A percentile compares a stretch with the other conserved stretches of the same genome.
Conservation (phyloP, 2,329 filamentous ascomycete genomes). For the Bertia moriformis region DNA sequence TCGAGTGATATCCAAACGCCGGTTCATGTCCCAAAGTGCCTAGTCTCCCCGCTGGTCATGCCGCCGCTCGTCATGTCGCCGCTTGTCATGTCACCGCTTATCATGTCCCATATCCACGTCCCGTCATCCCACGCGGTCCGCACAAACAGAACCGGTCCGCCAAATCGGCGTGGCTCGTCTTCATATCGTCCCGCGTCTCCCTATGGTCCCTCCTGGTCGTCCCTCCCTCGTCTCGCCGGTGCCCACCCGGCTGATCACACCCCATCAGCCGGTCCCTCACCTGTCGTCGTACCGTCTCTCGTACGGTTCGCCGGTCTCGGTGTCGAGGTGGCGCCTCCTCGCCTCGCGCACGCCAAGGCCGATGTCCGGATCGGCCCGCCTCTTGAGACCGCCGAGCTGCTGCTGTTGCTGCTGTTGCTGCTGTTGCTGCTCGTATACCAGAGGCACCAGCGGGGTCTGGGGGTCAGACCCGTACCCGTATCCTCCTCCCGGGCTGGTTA, state of each 20-base stretch:
- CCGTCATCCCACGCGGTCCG: slow-evolving; percentile 5
- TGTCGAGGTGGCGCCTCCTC: not conserved
- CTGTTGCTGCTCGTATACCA: not conserved
- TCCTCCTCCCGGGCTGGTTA: not conserved
- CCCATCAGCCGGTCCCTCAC: not conserved
- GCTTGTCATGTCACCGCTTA: slow-evolving; percentile 1
- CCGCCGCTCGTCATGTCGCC: no score
- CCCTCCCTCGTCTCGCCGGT: not conserved
- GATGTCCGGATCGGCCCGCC: not conserved
- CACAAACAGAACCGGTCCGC: no score
- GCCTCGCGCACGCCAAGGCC: not conserved
- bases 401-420: no score
- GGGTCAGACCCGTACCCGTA: not conserved
- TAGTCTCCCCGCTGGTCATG: no score
- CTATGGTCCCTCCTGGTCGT: not conserved
- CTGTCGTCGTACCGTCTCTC: not conserved
- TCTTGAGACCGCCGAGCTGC: not conserved
- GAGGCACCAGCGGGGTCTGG: not conserved
- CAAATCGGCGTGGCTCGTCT: slow-evolving; percentile 6
- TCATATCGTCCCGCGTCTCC: slow-evolving; percentile 6
- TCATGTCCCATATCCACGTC: slow-evolving; percentile 3
- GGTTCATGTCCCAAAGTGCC: not conserved
- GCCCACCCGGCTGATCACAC: not conserved
- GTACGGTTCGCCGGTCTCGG: not conserved
- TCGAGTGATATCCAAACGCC: not conserved